Conservation (phyloP, 495 filamentous ascomycete genomes). For the Copromyces sp. region DNA sequence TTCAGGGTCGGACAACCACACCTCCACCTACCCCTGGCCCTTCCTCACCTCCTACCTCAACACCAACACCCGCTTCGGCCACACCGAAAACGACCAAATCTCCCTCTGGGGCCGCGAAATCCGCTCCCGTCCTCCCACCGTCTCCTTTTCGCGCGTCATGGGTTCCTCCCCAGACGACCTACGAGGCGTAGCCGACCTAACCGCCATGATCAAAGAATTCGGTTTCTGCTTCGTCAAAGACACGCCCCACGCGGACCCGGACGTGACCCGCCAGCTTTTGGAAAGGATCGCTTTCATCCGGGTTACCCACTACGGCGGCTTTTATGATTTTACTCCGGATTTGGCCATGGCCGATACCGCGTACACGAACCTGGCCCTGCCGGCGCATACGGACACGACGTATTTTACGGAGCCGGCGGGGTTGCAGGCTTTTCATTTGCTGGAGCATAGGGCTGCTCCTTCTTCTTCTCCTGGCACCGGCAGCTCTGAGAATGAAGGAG, state of each 20-base stretch:
- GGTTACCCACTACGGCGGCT: constrained; percentile 84
- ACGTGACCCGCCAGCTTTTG: constrained; percentile 58
- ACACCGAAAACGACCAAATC: background rate
- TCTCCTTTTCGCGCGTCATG: constrained; percentile 54
- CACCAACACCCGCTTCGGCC: constrained; percentile 2
- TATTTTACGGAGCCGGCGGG: constrained; percentile 89
- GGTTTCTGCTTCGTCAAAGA: constrained; percentile 65
- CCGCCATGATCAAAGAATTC: constrained; percentile 34
- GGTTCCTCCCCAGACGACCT: constrained; percentile 3
- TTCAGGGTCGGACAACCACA: constrained; percentile 40
- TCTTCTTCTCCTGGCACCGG: too few species aligned
- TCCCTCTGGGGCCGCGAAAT: constrained; percentile 21
- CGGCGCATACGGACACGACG: constrained; percentile 81
- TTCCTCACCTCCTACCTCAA: constrained; percentile 41
- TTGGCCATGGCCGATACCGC: constrained; percentile 82
- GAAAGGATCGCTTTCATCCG: constrained; percentile 75
- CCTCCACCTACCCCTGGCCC: constrained; percentile 42
- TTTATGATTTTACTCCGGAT: constrained; percentile 91
- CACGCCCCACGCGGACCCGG: constrained; percentile 52
- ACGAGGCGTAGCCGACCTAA: constrained; percentile 17
- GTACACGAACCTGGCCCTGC: constrained; percentile 72
- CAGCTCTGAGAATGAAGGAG: background rate
- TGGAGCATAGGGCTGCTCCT: constrained; percentile 51
- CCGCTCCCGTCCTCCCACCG: constrained; percentile 33
- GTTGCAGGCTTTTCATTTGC: constrained; percentile 80